Evolutionary conservation across 352 stramenopile species (phyloP), one percentile per base, ranked within the genome.

Genomic region (Pythium periplocum): DNA sequence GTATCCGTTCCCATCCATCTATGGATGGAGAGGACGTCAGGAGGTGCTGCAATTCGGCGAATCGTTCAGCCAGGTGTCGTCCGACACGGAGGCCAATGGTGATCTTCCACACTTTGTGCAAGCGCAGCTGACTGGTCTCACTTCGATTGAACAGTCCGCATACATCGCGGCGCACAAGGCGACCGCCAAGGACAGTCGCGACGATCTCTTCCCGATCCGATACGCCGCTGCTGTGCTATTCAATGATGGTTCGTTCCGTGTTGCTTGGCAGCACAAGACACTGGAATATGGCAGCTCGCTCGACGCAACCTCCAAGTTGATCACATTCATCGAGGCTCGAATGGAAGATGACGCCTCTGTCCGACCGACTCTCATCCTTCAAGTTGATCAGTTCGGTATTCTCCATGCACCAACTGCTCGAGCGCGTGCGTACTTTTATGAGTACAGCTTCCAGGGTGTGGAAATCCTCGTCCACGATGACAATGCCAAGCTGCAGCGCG

Each of bases 371-470:
- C 65, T 87, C 31, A 58, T 95, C 34, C 62, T 91, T 10, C 83
- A 94, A 46, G 83, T 86, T 46, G 89, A 97, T 73, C 86, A 96
- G 59, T 95, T 92, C 58, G 89, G 86, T 31, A 83, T 97, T 33
- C 65, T 86, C 4, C 86, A 96, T 66, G 73, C 83, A 7, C 89
- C 86, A 1, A 94, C 92, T 57, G 89, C 86, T 6, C 70, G 73
- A 31, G 89, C 78, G 12, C 76, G 89, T 26, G 79, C 85, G 8
- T 96, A 93, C 64, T 75, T 97, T 48, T 85, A 71, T 48, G 89
- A 97, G 64, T 79, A 88, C 55, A 78, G 72, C 35, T 81, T 75
- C 61, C 38, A 69, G 2, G 63, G 73, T 9, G 57, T 79, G 32
- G 45, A 60, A 1, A 57, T 79, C 34, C 43, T 78, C 36, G 66